Percentiles rank a stretch among this genome's conserved stretches.
These are phyloP conservation scores for Camellia oleifera DNA, from an alignment of 179 eudicot species.

Conservation along the genomic window DNA sequence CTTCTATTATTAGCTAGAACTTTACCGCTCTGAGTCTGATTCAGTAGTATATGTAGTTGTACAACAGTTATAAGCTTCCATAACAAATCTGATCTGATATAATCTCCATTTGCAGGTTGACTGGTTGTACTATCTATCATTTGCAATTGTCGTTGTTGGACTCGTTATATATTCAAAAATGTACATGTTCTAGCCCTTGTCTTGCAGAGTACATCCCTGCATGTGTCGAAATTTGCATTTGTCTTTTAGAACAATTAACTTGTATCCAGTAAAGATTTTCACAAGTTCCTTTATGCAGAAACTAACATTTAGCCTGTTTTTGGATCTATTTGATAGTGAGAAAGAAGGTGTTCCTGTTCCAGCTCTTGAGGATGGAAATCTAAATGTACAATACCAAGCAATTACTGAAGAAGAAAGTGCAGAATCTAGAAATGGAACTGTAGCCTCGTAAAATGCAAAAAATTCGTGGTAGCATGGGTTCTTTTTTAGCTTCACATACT, in stretches of 20 bases:
- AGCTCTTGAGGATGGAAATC: constrained; percentile 18
- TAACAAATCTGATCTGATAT: constrained; percentile 8
- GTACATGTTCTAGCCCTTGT: no score
- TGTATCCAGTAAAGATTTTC: no score
- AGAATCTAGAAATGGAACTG: neutral
- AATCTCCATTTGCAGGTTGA: neutral
- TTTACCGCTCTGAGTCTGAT: neutral
- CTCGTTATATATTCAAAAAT: neutral
- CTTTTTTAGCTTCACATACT: no score
- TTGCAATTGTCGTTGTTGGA: no score
- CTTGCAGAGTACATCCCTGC: no score
- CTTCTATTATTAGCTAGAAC: neutral
- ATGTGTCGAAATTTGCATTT: no score
- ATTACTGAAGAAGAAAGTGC: constrained; percentile 27
- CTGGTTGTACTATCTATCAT: no score
- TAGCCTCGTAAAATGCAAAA: no score
- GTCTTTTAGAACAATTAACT: neutral
- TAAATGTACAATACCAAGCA: constrained; percentile 20
- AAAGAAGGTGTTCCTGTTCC: constrained; percentile 19
- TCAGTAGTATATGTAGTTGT: neutral
- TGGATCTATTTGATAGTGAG: constrained; percentile 22
- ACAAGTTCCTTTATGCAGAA: neutral
- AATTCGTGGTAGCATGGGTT: no score
- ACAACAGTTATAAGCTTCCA: constrained; percentile 6
- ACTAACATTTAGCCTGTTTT: neutral